Evolutionary conservation across 1,284 basidiomycete genomes (phyloP).

Genomic region (Amylostereum chailletii): DNA sequence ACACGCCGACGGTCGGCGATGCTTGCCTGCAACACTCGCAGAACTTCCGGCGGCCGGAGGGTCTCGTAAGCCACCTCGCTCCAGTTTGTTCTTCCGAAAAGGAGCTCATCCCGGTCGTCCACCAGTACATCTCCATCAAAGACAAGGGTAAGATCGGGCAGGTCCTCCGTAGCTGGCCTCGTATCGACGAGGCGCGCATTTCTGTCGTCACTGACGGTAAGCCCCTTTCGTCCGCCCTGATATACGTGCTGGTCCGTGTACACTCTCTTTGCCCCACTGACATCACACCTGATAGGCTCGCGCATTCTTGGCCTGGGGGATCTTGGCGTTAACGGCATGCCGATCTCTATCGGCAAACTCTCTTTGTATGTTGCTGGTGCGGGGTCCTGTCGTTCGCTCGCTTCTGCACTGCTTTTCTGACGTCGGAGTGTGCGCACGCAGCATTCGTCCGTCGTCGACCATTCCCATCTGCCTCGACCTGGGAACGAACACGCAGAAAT

Average conservation of each 20-base stretch:
- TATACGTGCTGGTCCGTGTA: slow-evolving; percentile 2
- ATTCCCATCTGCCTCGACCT: slow-evolving; percentile 83
- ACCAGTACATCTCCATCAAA: slow-evolving; percentile 73
- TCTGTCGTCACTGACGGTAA: slow-evolving; percentile 83
- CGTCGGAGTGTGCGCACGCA: slow-evolving; percentile 20
- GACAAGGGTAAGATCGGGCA: slow-evolving; percentile 76
- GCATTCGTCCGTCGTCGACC: slow-evolving; percentile 78
- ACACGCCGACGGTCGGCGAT: slow-evolving; percentile 90
- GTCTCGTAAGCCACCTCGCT: slow-evolving; percentile 41
- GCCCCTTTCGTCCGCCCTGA: slow-evolving; percentile 5
- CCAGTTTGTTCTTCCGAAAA: background rate
- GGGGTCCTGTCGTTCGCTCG: slow-evolving; percentile 27
- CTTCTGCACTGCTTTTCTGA: no score
- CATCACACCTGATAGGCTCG: slow-evolving; percentile 39
- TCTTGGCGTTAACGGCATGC: slow-evolving; percentile 83
- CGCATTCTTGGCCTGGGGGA: slow-evolving; percentile 92
- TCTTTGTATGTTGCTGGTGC: slow-evolving; percentile 88
- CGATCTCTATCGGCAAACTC: slow-evolving; percentile 89
- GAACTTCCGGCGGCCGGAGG: slow-evolving; percentile 77
- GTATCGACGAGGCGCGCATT: slow-evolving; percentile 66
- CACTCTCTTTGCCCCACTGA: slow-evolving; percentile 2
- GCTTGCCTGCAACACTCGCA: slow-evolving; percentile 82
- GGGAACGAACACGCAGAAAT: slow-evolving; percentile 81
- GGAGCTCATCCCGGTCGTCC: background rate
- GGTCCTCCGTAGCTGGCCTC: slow-evolving; percentile 73